Base-by-base conservation (phyloP, 805 yeast species). In the Candida xiaguanensis region DNA sequence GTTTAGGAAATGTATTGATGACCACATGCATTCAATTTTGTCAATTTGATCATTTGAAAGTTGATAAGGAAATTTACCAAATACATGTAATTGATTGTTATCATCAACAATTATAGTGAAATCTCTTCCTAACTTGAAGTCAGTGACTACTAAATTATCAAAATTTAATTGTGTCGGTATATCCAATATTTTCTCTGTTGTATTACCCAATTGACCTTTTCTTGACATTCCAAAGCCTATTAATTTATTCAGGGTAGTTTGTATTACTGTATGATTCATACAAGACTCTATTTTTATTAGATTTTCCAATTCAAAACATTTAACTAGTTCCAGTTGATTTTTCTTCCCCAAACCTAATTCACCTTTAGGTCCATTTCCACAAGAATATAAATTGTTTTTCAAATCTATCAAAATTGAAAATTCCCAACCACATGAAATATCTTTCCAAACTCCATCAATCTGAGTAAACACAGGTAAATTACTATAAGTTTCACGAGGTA, bases 361-460 rank as follows among this genome's bases (percentile, higher is more conserved):
- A 0, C 96, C 95, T 41, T 77, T 77, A 0, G 61, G 56, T 0
- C 95, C 96, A 4, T 43, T 25, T 0, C 96, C 96, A 45, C 78
- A 63, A 0, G 69, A 61, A 50, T 59, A 78, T 0, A 88, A 51
- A 4, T 58, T 59, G 38, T 70, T 63, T 0, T 55, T 36, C 0
- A 29, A 39, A 31, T 69, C 63, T 0, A 82, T 70, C 3, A 84
- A 57, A 0, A 84, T 59, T 0, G 84, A 70, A 50, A 67, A 85
- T 44, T 82, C 91, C 95, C 95, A 91, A 0, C 96, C 95, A 30
- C 91, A 82, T 3, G 79, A 66, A 1, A 77, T 70, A 39, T 70
- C 65, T 18, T 47, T 54, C 78, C 84, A 70, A 0, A 43, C 29
- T 0, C 52, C 61, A 12, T 53, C 52, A 22, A 52, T 39, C 25